A percentile compares a stretch with the other conserved stretches of the same genome.
phyloP scores from a whole-genome alignment of 495 filamentous ascomycete genomes.

The Oleoguttula mirabilis region DNA sequence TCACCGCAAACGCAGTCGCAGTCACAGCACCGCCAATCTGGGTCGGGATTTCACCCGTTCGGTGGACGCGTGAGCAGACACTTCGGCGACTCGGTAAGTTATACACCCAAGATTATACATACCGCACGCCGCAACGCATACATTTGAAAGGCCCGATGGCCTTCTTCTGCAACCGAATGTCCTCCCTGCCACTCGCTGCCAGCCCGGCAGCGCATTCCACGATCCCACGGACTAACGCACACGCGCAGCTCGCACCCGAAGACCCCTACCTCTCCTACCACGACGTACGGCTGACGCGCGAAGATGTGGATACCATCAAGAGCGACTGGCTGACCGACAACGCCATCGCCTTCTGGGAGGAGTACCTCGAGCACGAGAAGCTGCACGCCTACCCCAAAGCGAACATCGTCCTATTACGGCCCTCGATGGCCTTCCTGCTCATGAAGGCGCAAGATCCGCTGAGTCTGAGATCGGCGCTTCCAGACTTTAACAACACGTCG shows the following conservation, averaged over 20 bases:
- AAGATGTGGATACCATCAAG: slow-evolving; percentile 78
- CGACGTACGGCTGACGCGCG: slow-evolving; percentile 62
- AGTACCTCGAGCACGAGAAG: slow-evolving; percentile 85
- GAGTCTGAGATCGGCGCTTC: slow-evolving; percentile 60
- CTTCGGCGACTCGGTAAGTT: slow-evolving; percentile 19
- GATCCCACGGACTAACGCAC: no score
- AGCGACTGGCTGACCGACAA: slow-evolving; percentile 98
- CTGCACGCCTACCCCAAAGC: slow-evolving; percentile 62
- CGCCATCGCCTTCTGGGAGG: slow-evolving; percentile 95
- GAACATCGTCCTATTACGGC: slow-evolving; percentile 81
- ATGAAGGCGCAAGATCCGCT: slow-evolving; percentile 68
- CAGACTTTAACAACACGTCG: slow-evolving; percentile 66
- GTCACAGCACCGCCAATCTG: not conserved
- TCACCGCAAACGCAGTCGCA: not conserved
- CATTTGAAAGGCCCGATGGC: no score
- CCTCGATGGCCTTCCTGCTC: slow-evolving; percentile 87
- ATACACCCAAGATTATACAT: no score
- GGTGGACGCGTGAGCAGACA: slow-evolving; percentile 16
- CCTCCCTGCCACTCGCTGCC: no score
- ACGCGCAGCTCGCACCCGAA: slow-evolving; percentile 52
- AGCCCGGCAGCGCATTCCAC: no score
- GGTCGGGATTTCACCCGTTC: slow-evolving; percentile 21
- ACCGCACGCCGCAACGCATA: no score
- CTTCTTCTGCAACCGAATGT: no score
- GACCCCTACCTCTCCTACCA: slow-evolving; percentile 64